Conservation (phyloP, 768 basidiomycete species). For the Cystobasidium ongulense region DNA sequence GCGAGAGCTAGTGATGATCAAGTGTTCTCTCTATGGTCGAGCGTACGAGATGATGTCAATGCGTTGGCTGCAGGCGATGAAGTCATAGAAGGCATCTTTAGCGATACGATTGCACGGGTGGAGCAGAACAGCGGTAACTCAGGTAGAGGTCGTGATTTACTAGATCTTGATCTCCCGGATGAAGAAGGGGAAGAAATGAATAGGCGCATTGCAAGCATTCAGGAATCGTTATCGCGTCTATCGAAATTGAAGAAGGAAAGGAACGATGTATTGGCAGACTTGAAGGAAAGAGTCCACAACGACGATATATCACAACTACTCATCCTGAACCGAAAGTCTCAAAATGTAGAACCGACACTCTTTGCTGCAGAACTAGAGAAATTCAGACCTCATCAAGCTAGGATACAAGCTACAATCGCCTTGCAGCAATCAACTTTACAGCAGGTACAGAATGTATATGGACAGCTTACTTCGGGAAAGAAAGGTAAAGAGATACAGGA, state of each 20-base stretch:
- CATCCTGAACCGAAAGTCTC: slow-evolving; percentile 77
- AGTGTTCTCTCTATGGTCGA: slow-evolving; percentile 63
- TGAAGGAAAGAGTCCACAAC: slow-evolving; percentile 94
- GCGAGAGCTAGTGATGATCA: slow-evolving; percentile 72
- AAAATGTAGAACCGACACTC: slow-evolving; percentile 70
- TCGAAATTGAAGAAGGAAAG: slow-evolving; percentile 78
- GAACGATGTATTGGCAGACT: slow-evolving; percentile 75
- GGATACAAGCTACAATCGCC: slow-evolving; percentile 66
- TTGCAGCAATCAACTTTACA: slow-evolving; percentile 66
- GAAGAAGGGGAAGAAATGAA: slow-evolving; percentile 60
- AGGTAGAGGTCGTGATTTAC: slow-evolving; percentile 48
- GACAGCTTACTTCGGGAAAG: slow-evolving; percentile 61
- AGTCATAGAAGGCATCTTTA: slow-evolving; percentile 45
- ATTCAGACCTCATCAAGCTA: slow-evolving; percentile 81
- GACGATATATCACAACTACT: slow-evolving; percentile 95
- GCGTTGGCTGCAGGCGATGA: slow-evolving; percentile 55
- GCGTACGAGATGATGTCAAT: slow-evolving; percentile 58
- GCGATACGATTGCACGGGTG: slow-evolving; percentile 58
- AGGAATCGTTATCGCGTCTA: slow-evolving; percentile 66
- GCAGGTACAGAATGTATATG: slow-evolving; percentile 68
- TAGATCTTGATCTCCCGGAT: slow-evolving; percentile 68
- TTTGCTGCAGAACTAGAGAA: slow-evolving; percentile 94
- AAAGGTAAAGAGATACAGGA: slow-evolving; percentile 68
- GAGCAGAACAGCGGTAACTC: slow-evolving; percentile 44
- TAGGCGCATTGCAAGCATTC: slow-evolving; percentile 62